A percentile compares a stretch with the other conserved stretches of the same genome.
phyloP scores from a whole-genome alignment of 805 yeast genomes.

The Starmerella lactis-condensi region DNA sequence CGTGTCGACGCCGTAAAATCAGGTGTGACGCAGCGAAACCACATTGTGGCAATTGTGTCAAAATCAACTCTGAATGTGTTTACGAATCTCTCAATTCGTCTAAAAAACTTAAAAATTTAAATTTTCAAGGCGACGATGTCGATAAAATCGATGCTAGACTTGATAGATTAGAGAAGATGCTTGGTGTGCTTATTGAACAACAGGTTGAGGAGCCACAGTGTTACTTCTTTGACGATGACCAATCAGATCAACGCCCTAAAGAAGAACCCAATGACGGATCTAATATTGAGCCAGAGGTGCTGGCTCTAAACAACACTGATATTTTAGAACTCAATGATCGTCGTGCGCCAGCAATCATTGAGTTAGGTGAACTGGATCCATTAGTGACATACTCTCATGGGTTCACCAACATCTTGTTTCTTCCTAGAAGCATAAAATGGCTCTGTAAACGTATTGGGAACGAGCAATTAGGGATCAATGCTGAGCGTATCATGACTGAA shows the following conservation, averaged over 20 bases:
- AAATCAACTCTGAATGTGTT: conserved; percentile 60
- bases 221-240: background rate
- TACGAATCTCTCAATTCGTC: conserved; percentile 10
- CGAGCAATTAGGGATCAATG: conserved; percentile 7
- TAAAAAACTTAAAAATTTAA: background rate
- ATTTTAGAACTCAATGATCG: conserved; percentile 6
- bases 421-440: conserved; percentile 11
- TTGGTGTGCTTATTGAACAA: conserved; percentile 1
- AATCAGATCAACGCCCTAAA: background rate
- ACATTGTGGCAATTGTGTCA: conserved; percentile 56
- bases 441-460: conserved; percentile 11
- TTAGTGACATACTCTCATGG: conserved; percentile 11
- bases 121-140: background rate
- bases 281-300: background rate
- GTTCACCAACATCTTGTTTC: conserved; percentile 7
- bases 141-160: conserved; percentile 1
- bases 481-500: conserved; percentile 6
- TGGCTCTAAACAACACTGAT: conserved; percentile 1
- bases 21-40: conserved; percentile 52
- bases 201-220: conserved; percentile 2
- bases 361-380: conserved; percentile 9
- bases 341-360: conserved; percentile 7
- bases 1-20: conserved; percentile 57
- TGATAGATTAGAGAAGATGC: conserved; percentile 1
- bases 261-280: background rate